phyloP scores from a whole-genome alignment of 169 alveolate genomes.

The Plasmodium gaboni region DNA sequence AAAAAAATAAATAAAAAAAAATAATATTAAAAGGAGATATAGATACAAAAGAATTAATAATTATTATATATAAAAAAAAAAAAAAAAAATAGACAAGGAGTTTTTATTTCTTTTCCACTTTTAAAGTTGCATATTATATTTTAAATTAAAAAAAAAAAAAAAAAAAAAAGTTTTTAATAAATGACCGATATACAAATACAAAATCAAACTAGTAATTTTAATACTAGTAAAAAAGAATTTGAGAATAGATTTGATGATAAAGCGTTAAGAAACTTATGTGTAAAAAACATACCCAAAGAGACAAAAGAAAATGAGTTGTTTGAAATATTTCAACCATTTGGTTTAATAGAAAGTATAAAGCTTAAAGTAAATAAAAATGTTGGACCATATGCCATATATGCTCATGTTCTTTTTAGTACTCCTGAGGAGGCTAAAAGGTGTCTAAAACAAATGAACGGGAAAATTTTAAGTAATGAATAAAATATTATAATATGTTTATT shows the following conservation, averaged over 20 bases:
- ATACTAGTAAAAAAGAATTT: slow-evolving; percentile 53
- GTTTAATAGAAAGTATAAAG: slow-evolving; percentile 73
- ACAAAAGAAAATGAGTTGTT: slow-evolving; percentile 73
- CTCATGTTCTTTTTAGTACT: slow-evolving; percentile 74
- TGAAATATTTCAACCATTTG: slow-evolving; percentile 65
- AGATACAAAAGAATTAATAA: too few relatives aligned
- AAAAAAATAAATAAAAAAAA: slow-evolving; percentile 16
- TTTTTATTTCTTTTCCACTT: slow-evolving; percentile 20
- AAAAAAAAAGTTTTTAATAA: slow-evolving; percentile 10
- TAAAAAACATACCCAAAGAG: slow-evolving; percentile 74
- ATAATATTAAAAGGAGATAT: background rate
- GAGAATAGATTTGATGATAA: slow-evolving; percentile 73
- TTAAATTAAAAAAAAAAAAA: slow-evolving; percentile 1
- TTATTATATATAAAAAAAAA: slow-evolving; percentile 7
- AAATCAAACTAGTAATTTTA: slow-evolving; percentile 70
- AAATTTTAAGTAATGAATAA: slow-evolving; percentile 54
- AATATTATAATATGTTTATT: background rate
- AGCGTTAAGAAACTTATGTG: slow-evolving; percentile 61
- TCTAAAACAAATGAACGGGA: slow-evolving; percentile 74
- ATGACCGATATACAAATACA: slow-evolving; percentile 76
- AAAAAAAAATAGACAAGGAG: slow-evolving; percentile 13
- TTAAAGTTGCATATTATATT: slow-evolving; percentile 10
- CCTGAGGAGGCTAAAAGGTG: slow-evolving; percentile 77
- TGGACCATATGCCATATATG: slow-evolving; percentile 76
- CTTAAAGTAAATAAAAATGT: slow-evolving; percentile 74